Evolutionary conservation across 257 asterid species (phyloP).

Genomic region (Solanum pinnatisectum): DNA sequence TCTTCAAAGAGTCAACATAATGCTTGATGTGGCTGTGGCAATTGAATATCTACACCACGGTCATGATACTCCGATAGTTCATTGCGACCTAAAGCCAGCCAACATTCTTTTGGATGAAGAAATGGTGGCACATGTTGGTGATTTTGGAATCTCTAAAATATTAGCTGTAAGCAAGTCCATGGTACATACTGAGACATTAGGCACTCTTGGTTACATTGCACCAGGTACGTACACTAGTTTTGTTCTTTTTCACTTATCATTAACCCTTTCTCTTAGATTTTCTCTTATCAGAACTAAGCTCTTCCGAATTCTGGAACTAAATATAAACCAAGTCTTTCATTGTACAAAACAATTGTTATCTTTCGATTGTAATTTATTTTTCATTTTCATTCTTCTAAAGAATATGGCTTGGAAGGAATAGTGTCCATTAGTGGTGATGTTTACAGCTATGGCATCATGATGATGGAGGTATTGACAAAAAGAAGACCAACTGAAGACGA

Average conservation of each 20-base stretch:
- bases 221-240: conserved; percentile 16
- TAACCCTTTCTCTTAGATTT: neutral
- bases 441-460: conserved; percentile 24
- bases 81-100: conserved; percentile 29
- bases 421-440: conserved; percentile 20
- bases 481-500: conserved; percentile 17
- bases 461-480: conserved; percentile 19
- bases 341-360: neutral
- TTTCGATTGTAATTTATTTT: neutral
- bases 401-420: conserved; percentile 24
- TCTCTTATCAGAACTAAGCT: neutral
- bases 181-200: conserved; percentile 19
- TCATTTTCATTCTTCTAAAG: neutral
- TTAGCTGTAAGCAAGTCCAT: neutral
- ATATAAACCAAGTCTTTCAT: neutral
- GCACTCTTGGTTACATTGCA: conserved; percentile 31
- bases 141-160: conserved; percentile 32
- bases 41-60: conserved; percentile 31
- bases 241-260: neutral
- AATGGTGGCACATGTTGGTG: conserved; percentile 7
- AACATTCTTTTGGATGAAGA: conserved; percentile 27
- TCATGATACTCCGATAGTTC: conserved; percentile 11
- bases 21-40: conserved; percentile 28
- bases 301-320: neutral
- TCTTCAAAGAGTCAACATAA: conserved; percentile 10